Conservation (phyloP, 1,139 yeast species). For the Nadsonia starkeyi-henricii region DNA sequence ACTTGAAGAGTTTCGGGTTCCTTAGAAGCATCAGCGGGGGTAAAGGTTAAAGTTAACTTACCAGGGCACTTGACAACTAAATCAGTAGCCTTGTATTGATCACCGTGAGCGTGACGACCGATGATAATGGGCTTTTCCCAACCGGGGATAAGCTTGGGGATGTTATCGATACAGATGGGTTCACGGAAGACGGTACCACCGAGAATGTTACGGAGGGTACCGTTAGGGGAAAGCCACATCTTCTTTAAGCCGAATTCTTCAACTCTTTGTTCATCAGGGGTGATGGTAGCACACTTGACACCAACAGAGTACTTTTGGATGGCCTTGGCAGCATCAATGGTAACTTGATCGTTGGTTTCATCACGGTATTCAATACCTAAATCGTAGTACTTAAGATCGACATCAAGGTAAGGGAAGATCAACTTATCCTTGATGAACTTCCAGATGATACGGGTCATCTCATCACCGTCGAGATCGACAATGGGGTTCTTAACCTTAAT, state of each 20-base stretch:
- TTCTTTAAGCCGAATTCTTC: slow-evolving; percentile 62
- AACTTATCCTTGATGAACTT: slow-evolving; percentile 52
- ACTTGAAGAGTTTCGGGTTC: slow-evolving; percentile 43
- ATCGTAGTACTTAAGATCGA: slow-evolving; percentile 69
- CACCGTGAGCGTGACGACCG: slow-evolving; percentile 83
- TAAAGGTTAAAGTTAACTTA: slow-evolving; percentile 49
- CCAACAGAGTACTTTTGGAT: slow-evolving; percentile 68
- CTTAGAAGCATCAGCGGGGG: slow-evolving; percentile 44
- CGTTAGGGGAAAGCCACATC: slow-evolving; percentile 85
- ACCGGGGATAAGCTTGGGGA: slow-evolving; percentile 65
- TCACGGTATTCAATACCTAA: slow-evolving; percentile 63
- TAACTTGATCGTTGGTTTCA: slow-evolving; percentile 59
- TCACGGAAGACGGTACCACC: slow-evolving; percentile 84
- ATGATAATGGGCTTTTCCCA: slow-evolving; percentile 80
- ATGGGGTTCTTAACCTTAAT: slow-evolving; percentile 61
- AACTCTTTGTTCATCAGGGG: slow-evolving; percentile 77
- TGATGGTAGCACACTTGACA: slow-evolving; percentile 76
- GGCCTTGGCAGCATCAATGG: slow-evolving; percentile 67
- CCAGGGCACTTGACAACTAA: slow-evolving; percentile 57
- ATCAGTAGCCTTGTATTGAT: slow-evolving; percentile 75
- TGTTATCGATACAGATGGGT: slow-evolving; percentile 64
- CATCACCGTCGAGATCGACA: slow-evolving; percentile 82
- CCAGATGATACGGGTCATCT: slow-evolving; percentile 89
- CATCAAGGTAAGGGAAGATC: slow-evolving; percentile 57
- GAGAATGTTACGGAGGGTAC: slow-evolving; percentile 69